A percentile compares a stretch with the other conserved stretches of the same genome.
phyloP scores from a whole-genome alignment of 176 grass and related monocot genomes.

The Hordeum marinum region DNA sequence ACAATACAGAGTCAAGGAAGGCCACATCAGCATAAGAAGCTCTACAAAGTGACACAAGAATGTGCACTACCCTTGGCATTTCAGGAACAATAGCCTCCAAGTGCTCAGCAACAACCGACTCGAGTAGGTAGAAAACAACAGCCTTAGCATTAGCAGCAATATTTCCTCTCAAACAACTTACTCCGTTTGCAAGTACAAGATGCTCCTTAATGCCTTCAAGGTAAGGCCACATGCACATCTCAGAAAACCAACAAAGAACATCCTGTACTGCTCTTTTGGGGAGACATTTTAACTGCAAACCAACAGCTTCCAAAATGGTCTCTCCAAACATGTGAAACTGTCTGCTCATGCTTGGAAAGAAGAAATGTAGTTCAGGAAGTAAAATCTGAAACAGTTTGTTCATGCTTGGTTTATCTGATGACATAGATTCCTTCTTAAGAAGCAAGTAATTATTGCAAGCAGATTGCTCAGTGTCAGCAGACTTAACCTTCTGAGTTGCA shows the following conservation, averaged over 20 bases:
- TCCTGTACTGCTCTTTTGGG: constrained; percentile 71
- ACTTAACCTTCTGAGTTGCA: constrained; percentile 44
- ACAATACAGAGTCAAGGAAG: constrained; percentile 82
- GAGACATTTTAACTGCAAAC: constrained; percentile 75
- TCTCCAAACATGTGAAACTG: constrained; percentile 64
- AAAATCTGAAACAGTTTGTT: constrained; percentile 45
- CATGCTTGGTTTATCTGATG: constrained; percentile 31
- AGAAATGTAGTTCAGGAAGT: constrained; percentile 73
- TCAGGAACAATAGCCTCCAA: constrained; percentile 80
- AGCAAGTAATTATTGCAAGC: constrained; percentile 30
- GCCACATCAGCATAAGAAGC: constrained; percentile 87
- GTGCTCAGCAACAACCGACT: constrained; percentile 68
- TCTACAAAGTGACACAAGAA: constrained; percentile 82
- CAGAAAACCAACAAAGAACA: constrained; percentile 93
- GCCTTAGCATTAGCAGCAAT: constrained; percentile 80
- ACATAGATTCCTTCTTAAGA: constrained; percentile 38
- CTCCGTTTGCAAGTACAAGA: constrained; percentile 37
- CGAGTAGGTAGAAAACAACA: constrained; percentile 84
- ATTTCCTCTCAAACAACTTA: constrained; percentile 61
- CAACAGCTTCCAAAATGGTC: constrained; percentile 90
- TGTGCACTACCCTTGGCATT: constrained; percentile 79
- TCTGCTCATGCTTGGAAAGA: constrained; percentile 79
- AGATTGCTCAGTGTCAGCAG: constrained; percentile 30
- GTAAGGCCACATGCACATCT: constrained; percentile 95
- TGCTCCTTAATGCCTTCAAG: constrained; percentile 55